phyloP scores from a whole-genome alignment of 2,329 filamentous ascomycete species.

The Phialemonium atrogriseum region DNA sequence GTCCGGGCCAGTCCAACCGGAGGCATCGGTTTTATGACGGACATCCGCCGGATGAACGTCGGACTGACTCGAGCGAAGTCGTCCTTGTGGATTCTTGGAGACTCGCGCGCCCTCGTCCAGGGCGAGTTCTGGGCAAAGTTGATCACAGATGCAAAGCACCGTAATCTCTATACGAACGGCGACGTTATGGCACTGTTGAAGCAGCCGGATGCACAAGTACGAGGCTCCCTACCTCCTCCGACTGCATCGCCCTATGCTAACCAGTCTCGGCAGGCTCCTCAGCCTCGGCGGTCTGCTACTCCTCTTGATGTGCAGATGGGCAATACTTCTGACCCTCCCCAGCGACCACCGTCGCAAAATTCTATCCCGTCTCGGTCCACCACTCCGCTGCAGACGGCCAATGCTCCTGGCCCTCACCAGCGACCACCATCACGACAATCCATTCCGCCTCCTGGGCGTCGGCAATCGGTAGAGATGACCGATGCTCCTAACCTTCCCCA shows the following conservation, averaged over 20 bases:
- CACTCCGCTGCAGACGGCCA: too few relatives aligned
- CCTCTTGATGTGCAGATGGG: too few relatives aligned
- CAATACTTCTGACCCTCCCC: neutral
- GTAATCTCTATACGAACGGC: constrained; percentile 69
- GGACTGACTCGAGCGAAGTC: constrained; percentile 94
- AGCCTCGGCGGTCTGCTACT: too few relatives aligned
- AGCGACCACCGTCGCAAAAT: neutral
- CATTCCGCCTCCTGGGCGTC: too few relatives aligned
- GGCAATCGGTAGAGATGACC: too few relatives aligned
- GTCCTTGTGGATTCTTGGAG: constrained; percentile 92
- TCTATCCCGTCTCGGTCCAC: neutral
- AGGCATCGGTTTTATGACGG: constrained; percentile 97
- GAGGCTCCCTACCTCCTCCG: constrained; percentile 19
- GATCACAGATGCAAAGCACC: constrained; percentile 68
- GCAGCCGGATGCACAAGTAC: constrained; percentile 30
- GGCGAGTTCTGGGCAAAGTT: constrained; percentile 87
- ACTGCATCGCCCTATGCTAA: constrained; percentile 9
- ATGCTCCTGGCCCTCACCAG: too few relatives aligned
- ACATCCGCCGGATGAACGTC: constrained; percentile 99
- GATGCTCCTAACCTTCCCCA: neutral
- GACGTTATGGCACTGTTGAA: constrained; percentile 42
- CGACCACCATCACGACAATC: neutral
- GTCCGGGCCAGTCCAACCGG: constrained; percentile 85
- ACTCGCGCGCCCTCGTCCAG: constrained; percentile 76
- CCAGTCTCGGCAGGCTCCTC: neutral